Conservation (phyloP, 148 eudicot genomes). For the Diospyros kaki region DNA sequence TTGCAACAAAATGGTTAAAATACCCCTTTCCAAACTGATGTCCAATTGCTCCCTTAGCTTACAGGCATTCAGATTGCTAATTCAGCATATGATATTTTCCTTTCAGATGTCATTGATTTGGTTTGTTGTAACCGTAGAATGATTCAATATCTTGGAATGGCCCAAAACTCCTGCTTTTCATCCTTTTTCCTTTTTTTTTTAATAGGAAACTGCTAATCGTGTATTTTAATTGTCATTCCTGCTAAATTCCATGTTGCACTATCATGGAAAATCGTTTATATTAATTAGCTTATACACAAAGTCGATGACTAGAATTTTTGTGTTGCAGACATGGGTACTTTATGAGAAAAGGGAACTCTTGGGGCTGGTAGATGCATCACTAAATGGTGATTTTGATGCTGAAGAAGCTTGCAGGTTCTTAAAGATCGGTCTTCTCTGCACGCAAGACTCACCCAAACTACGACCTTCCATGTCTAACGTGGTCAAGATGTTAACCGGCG, state of each 20-base stretch:
- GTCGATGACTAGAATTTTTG: slow-evolving; percentile 9
- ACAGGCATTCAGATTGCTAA: no score
- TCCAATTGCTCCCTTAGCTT: no score
- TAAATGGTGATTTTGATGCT: slow-evolving; percentile 37
- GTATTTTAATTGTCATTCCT: neutral
- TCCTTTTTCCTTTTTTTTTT: neutral
- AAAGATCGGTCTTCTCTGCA: slow-evolving; percentile 68
- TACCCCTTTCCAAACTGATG: no score
- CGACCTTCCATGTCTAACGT: slow-evolving; percentile 67
- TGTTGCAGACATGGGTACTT: slow-evolving; percentile 63
- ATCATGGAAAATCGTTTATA: no score
- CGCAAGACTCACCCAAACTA: slow-evolving; percentile 52
- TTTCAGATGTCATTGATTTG: no score
- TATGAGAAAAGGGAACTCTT: slow-evolving; percentile 31
- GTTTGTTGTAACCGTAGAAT: no score
- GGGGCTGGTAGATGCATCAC: slow-evolving; percentile 40
- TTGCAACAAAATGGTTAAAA: no score
- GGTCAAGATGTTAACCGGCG: slow-evolving; percentile 56
- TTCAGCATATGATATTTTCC: no score
- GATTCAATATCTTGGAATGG: no score
- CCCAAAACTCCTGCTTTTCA: no score
- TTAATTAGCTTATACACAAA: no score
- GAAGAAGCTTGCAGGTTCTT: slow-evolving; percentile 54
- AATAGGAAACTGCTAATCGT: neutral
- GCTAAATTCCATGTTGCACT: slow-evolving; percentile 1